Evolutionary conservation across 208 protist species (phyloP), one percentile per base, ranked within the genome.

Genomic region (Crithidia brevicula): DNA sequence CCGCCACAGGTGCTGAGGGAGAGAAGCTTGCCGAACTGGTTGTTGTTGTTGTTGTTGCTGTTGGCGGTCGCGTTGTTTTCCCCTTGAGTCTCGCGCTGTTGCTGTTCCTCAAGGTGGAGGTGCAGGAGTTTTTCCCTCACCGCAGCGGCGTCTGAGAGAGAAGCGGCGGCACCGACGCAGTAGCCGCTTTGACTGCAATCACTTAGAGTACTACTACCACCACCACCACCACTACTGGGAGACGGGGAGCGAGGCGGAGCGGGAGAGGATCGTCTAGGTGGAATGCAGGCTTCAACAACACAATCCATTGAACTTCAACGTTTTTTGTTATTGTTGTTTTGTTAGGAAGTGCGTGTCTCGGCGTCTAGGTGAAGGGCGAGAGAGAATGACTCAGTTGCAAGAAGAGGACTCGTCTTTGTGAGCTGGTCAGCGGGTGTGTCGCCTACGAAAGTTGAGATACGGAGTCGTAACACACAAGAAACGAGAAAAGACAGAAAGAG

Each of bases 251-350:
- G 38, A 23, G 38, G 33, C 4, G 13, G 49, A 20, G 38, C 23
- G 0, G 45, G 45, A 11, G 50, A 36, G 5, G 51, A 52, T 34
- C 45, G 23, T 64, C 58, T 51, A n/a, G 27, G 58, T 30, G 40
- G 58, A 30, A 52, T 38, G n/a, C 43, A 25, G 8, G 43, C 30
- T 52, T 64, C 58, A 13, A 64, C 58, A 34, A 52, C 58, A 47
- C 36, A 65, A 40, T 65, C 38, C 38, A 50, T 65, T 65, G 53
- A 65, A 43, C 13, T 25, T 9, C 11, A 4, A 49, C 18, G 34
- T 58, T 27, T 47, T 60, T 67, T 42, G 23, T 59, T 67, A 59
- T 51, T 59, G 27, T 46, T 63, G n/a, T n/a, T n/a, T n/a, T n/a
- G n/a, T n/a, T n/a, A n/a, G n/a, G n/a, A n/a, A n/a, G n/a, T n/a